Conservation (phyloP, 1,139 yeast genomes). For the Yamadazyma spencermartinsiae region DNA sequence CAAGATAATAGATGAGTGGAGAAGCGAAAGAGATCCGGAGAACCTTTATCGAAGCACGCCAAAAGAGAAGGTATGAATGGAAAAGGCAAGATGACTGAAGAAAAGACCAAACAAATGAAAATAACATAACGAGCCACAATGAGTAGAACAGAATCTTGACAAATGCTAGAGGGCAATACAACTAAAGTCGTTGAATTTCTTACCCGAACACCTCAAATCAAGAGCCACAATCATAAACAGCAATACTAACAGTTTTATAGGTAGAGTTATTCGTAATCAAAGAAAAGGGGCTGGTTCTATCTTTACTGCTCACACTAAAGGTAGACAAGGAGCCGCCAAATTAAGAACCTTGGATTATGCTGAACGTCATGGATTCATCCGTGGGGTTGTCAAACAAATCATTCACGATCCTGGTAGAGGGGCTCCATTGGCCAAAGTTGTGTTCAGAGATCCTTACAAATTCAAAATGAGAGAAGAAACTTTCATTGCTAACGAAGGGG, state of each 20-base stretch:
- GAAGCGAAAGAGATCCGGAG: too few species aligned
- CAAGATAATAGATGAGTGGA: too few species aligned
- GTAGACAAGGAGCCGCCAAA: conserved; percentile 99
- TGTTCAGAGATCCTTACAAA: conserved; percentile 99
- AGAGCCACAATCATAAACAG: neutral
- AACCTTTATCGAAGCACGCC: too few species aligned
- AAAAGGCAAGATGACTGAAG: too few species aligned
- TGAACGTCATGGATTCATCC: conserved; percentile 99
- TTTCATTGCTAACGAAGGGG: conserved; percentile 99
- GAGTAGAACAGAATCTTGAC: too few species aligned
- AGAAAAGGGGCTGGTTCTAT: conserved; percentile 99
- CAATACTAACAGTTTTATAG: conserved; percentile 44
- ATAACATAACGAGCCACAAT: too few species aligned
- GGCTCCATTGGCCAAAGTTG: conserved; percentile 99
- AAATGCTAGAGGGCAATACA: too few species aligned
- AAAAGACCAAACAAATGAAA: too few species aligned
- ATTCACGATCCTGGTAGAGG: conserved; percentile 99
- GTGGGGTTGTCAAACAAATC: conserved; percentile 98
- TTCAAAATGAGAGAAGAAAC: conserved; percentile 98
- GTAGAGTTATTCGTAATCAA: conserved; percentile 99
- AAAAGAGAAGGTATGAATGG: too few species aligned
- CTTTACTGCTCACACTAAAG: conserved; percentile 99
- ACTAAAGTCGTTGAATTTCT: too few species aligned
- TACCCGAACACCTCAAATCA: neutral
- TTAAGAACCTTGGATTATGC: conserved; percentile 98